These are phyloP conservation scores for Corylus americana DNA, from an alignment of 306 rosid species.

Conservation along the genomic window DNA sequence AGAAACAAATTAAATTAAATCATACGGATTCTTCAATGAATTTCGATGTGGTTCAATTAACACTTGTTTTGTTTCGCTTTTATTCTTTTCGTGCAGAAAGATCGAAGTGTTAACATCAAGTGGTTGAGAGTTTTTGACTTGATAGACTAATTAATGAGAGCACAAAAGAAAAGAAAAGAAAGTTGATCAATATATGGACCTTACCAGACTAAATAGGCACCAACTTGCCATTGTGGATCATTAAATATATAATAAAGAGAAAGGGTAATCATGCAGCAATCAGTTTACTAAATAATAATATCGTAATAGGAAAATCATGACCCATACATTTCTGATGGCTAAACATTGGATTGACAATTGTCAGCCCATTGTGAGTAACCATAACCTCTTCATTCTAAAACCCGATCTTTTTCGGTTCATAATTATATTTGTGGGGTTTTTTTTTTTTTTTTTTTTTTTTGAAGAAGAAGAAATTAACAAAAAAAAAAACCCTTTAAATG, in stretches of 20 bases:
- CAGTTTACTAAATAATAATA: too few relatives aligned
- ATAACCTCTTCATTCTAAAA: too few relatives aligned
- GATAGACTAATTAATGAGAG: background rate
- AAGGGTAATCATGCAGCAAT: background rate
- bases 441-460: too few relatives aligned
- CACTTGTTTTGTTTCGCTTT: background rate
- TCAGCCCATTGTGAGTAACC: background rate
- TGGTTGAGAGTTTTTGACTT: background rate
- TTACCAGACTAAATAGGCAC: background rate
- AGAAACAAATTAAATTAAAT: too few relatives aligned
- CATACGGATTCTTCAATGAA: background rate
- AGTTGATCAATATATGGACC: background rate
- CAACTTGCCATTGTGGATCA: background rate
- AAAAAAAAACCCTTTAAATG: too few relatives aligned
- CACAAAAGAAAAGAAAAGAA: too few relatives aligned
- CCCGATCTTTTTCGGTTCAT: too few relatives aligned
- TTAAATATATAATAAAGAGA: background rate
- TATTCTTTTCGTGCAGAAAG: background rate
- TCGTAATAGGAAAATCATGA: background rate
- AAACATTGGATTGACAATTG: background rate
- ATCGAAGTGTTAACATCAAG: constrained; percentile 1
- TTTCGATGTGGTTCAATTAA: background rate
- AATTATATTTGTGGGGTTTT: too few relatives aligned
- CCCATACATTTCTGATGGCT: background rate
- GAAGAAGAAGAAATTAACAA: too few relatives aligned